A percentile compares a stretch with the other conserved stretches of the same genome.
phyloP scores from a whole-genome alignment of 345 rosid species.

The Moricandia moricandioides region DNA sequence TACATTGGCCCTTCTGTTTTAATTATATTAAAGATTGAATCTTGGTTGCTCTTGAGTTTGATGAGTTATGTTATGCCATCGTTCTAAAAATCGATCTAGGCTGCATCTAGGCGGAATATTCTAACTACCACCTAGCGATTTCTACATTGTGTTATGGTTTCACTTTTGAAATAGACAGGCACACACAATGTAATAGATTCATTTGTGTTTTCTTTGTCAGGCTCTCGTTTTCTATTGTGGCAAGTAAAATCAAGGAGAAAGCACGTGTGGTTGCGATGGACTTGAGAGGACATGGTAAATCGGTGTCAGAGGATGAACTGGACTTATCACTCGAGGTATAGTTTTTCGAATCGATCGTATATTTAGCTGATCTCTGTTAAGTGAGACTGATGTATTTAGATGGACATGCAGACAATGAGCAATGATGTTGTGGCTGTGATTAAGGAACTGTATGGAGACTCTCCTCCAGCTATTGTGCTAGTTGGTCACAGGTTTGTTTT shows the following conservation, averaged over 20 bases:
- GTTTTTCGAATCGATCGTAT: not conserved
- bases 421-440: slow-evolving; percentile 72
- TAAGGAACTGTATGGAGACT: slow-evolving; percentile 80
- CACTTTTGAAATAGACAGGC: not conserved
- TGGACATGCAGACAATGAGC: slow-evolving; percentile 81
- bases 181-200: not conserved
- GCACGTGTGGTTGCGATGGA: slow-evolving; percentile 87
- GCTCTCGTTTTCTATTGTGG: slow-evolving; percentile 80
- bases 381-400: slow-evolving; percentile 6
- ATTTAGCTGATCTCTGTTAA: not conserved
- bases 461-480: slow-evolving; percentile 87
- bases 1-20: not conserved
- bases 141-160: not conserved
- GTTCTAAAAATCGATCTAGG: too few relatives aligned
- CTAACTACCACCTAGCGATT: too few relatives aligned
- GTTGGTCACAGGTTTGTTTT: slow-evolving; percentile 88
- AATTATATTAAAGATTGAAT: not conserved
- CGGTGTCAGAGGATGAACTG: slow-evolving; percentile 71
- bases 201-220: slow-evolving; percentile 40
- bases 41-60: not conserved
- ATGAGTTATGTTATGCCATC: not conserved
- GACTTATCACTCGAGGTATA: slow-evolving; percentile 84
- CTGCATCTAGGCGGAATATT: too few relatives aligned
- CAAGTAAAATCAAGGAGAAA: slow-evolving; percentile 82
- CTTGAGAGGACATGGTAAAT: slow-evolving; percentile 93